These are phyloP conservation scores for Leccinum truebloodii DNA, from an alignment of 768 basidiomycete species.

Conservation along the genomic window DNA sequence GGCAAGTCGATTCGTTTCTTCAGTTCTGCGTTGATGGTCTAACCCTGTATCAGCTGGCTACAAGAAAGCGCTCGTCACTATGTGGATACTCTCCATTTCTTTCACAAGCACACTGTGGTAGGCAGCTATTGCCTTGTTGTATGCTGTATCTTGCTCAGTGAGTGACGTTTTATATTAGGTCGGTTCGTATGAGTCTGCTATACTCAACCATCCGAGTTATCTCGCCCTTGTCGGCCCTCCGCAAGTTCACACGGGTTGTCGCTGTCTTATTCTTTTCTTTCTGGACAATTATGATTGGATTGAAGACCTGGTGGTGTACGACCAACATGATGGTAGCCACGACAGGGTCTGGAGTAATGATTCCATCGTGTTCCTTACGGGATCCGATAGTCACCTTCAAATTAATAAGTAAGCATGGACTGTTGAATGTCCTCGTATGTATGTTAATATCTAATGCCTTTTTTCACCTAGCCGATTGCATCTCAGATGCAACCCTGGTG, in stretches of 20 bases:
- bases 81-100: neutral
- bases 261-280: constrained; percentile 2
- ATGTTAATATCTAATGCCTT: neutral
- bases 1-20: neutral
- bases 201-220: neutral
- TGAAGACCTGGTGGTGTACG: constrained; percentile 1
- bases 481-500: neutral
- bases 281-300: constrained; percentile 1
- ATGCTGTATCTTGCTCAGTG: neutral
- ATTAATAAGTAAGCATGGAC: neutral
- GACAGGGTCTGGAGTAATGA: neutral
- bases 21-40: neutral
- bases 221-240: neutral
- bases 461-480: neutral
- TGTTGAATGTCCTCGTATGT: neutral
- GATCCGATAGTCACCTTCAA: neutral
- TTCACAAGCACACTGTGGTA: neutral
- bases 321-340: neutral
- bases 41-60: neutral
- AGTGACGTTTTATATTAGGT: neutral
- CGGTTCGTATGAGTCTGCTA: neutral
- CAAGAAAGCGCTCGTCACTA: neutral
- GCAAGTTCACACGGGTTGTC: neutral
- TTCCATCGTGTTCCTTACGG: neutral
- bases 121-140: neutral